Evolutionary conservation across 2,329 filamentous ascomycete genomes (phyloP), one percentile per base, ranked within the genome.

Genomic region (Magnaporthales sp.): DNA sequence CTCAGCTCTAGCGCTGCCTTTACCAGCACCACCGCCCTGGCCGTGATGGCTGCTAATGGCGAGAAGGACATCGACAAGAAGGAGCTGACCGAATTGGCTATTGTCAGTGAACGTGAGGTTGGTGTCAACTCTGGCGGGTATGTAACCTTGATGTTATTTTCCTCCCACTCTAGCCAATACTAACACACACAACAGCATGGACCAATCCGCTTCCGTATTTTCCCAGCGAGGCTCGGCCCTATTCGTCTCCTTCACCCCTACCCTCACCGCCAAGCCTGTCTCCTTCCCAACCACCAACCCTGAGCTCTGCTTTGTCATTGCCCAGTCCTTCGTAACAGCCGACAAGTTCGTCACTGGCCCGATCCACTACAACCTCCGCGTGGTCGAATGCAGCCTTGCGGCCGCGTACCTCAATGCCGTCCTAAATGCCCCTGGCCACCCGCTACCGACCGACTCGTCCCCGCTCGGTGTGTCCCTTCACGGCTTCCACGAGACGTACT

Each of bases 61-160:
- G 87, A 92, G 75, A 79, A 84, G 27, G 78, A 85, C 22, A 88
- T 99, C 29, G 90, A 96, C 77, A 98, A 98, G 84, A 95, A 90
- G 71, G 91, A 95, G 76, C 81, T 99, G 60, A 91, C 94, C 1
- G 93, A 98, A 79, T 84, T 98, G 65, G 93, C 95, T 26, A 94
- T 99, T 71, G 92, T 97, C 51, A 96, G 93, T 62, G 95, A 99
- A 80, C 88, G 95, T 67, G 89, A 91, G 19, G 95, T 98, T 4
- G 95, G 95, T 65, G 95, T 99, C 72, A 98, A 98, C 79, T 96
- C 93, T 5, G 95, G 95, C 77, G 95, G 91, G 90, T 92, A 79
- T 81, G 87, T 71, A 19, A 22, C 27, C 58, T 29, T 27, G 64
- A 65, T 46, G 54, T 19, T n/a, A 4, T 64, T 29, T 2, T 61